These are phyloP conservation scores for Suillus clintonianus DNA, from an alignment of 768 basidiomycete species.

Conservation along the genomic window DNA sequence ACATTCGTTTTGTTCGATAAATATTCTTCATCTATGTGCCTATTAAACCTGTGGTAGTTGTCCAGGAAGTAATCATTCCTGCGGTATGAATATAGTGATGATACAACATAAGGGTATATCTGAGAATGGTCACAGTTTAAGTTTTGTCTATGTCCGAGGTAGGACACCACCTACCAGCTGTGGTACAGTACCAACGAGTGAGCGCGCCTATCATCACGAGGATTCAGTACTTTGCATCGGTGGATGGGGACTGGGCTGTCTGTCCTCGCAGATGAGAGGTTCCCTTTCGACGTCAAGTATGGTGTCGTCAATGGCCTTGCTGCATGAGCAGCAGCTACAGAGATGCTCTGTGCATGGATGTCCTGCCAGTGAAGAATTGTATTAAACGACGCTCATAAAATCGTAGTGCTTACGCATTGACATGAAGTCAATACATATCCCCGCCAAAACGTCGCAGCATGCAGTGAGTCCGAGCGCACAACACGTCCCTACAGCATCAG, in stretches of 20 bases:
- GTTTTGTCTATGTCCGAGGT: background rate
- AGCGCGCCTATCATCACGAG: background rate
- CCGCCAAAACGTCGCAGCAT: constrained; percentile 23
- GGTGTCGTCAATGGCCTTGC: background rate
- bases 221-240: constrained; percentile 19
- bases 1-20: background rate
- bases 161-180: background rate
- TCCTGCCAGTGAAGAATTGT: constrained; percentile 8
- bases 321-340: constrained; percentile 22
- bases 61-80: background rate
- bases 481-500: constrained; percentile 22
- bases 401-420: constrained; percentile 21
- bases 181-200: background rate
- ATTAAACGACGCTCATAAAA: background rate
- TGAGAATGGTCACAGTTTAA: background rate
- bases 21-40: background rate
- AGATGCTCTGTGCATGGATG: constrained; percentile 25
- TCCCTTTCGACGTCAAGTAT: constrained; percentile 13
- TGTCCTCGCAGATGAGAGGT: constrained; percentile 20
- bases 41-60: background rate
- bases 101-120: background rate
- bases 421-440: constrained; percentile 23
- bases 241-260: constrained; percentile 22
- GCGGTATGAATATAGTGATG: background rate
- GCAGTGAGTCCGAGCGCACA: constrained; percentile 14